A percentile compares a stretch with the other conserved stretches of the same genome.
Conservation (phyloP, 164 flowering plant genomes). For the Macadamia tetraphylla region DNA sequence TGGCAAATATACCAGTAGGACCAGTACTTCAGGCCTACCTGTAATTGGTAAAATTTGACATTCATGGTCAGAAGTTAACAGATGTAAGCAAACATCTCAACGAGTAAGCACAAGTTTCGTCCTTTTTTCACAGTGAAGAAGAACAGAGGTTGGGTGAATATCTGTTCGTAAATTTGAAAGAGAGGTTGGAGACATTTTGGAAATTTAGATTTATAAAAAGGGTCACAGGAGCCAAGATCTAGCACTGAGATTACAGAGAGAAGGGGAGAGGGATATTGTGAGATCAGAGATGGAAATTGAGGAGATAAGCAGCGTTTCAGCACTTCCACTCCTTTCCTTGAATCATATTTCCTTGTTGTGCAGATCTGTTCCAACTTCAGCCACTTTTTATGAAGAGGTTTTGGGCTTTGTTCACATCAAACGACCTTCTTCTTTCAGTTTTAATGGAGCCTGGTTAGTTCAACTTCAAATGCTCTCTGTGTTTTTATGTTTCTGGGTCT, state of each 20-base stretch:
- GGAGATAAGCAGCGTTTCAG: neutral
- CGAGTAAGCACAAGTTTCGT: too few species aligned
- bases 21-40: too few species aligned
- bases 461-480: neutral
- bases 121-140: too few species aligned
- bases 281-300: neutral
- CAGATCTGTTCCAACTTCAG: neutral
- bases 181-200: too few species aligned
- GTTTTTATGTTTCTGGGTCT: too few species aligned
- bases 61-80: too few species aligned
- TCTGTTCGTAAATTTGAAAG: too few species aligned
- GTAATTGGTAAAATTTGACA: too few species aligned
- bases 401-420: neutral
- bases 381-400: neutral
- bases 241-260: neutral
- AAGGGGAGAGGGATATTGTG: neutral
- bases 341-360: neutral
- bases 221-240: neutral
- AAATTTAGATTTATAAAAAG: neutral
- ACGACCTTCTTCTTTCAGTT: neutral
- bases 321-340: neutral
- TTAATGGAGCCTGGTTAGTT: constrained; percentile 1
- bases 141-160: too few species aligned
- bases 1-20: too few species aligned
- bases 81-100: too few species aligned